These are phyloP conservation scores for Aspergillus persii DNA, from an alignment of 2,329 filamentous ascomycete species.

Conservation along the genomic window DNA sequence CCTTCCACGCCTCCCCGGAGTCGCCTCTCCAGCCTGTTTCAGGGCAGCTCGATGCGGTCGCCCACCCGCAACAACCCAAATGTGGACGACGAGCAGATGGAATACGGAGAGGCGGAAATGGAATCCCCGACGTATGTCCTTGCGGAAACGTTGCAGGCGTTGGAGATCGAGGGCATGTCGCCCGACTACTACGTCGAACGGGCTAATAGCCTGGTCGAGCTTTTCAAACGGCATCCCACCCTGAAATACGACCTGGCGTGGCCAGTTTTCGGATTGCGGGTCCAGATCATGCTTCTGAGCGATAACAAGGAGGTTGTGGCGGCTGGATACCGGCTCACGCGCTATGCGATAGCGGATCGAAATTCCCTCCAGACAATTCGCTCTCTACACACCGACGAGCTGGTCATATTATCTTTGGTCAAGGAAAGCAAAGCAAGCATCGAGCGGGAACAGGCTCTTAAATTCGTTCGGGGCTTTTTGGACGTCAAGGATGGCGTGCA, in stretches of 20 bases:
- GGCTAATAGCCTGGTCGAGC: slow-evolving; percentile 87
- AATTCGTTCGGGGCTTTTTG: slow-evolving; percentile 91
- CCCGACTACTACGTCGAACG: slow-evolving; percentile 94
- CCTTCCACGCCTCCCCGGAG: slow-evolving; percentile 50
- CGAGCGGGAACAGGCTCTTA: slow-evolving; percentile 93
- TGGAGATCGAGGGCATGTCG: slow-evolving; percentile 82
- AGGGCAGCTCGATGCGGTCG: slow-evolving; percentile 54
- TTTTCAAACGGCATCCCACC: slow-evolving; percentile 91
- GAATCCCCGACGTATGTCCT: slow-evolving; percentile 92
- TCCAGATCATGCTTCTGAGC: slow-evolving; percentile 94
- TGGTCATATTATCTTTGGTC: slow-evolving; percentile 87
- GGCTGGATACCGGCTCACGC: slow-evolving; percentile 86
- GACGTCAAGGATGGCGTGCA: slow-evolving; percentile 90
- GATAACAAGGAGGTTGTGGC: slow-evolving; percentile 95
- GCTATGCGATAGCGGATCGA: slow-evolving; percentile 91
- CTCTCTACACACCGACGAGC: slow-evolving; percentile 81
- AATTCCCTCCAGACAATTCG: slow-evolving; percentile 87
- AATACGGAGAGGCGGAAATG: slow-evolving; percentile 63
- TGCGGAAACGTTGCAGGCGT: slow-evolving; percentile 81
- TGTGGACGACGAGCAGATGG: slow-evolving; percentile 36
- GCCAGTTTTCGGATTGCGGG: slow-evolving; percentile 88
- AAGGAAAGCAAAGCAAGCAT: slow-evolving; percentile 97
- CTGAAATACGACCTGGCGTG: slow-evolving; percentile 96
- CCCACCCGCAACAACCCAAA: slow-evolving; percentile 43
- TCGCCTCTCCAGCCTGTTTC: slow-evolving; percentile 58